Base-by-base conservation (phyloP, 345 rosid genomes). In the Euclidium syriacum region DNA sequence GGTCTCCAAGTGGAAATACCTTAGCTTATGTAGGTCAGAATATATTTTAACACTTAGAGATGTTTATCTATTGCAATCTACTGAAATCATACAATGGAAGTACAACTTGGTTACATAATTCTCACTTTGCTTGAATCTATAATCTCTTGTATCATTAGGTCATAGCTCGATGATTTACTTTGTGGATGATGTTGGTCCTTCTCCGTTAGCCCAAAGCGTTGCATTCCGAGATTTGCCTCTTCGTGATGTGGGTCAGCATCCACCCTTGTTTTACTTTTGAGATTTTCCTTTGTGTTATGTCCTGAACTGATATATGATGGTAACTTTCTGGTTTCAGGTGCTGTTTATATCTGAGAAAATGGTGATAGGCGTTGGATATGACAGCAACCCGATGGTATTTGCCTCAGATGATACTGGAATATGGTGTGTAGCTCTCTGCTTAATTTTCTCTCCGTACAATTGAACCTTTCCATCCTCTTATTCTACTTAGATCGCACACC, bases 161-260 rank as follows among this genome's bases (percentile, higher is more conserved):
- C 97, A 94, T 75, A 90, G 84, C 78, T 94, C 99, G 46, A 90
- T 80, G 88, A 83, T 94, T 42, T 90, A 94, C 84, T 94, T 94
- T 60, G 97, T 90, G 62, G 99, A 94, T 78, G 99, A 90, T 64
- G 88, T 94, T 51, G 95, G 99, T 58, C 96, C 99, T 49, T 84
- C 96, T 48, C 99, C 99, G 64, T 77, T 87, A 74, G 99, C 96
- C 36, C 99, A 94, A 60, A 94, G 75, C 66, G 87, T 94, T 46
- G 85, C 95, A 43, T 79, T 85, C 69, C 83, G 87, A 27, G 83
- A 90, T 84, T 84, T 94, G 88, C 99, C 99, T 67, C 99, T 94
- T 66, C 92, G 96, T 85, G 99, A 94, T 90, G 97, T 94, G 99
- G 99, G 99, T 94, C 95, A 87, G 96, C 97, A 73, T 90, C 85